Evolutionary conservation across 2,329 filamentous ascomycete species (phyloP).

Genomic region (Lachnellula occidentalis): DNA sequence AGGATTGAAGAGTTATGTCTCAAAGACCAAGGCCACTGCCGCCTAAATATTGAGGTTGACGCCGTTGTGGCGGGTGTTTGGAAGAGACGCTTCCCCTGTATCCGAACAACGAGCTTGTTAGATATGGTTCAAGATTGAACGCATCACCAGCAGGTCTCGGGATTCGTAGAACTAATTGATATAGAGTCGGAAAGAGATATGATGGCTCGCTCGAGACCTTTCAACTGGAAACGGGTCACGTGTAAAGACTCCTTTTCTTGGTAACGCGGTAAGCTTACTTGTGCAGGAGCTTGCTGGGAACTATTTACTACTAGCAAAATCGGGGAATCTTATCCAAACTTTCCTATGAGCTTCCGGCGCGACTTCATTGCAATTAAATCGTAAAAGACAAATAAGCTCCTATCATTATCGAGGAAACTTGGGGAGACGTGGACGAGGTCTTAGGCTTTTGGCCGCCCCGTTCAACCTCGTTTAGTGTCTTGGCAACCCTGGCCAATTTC

Average conservation of each 20-base stretch:
- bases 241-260: not conserved
- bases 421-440: no score
- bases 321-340: no score
- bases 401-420: no score
- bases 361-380: no score
- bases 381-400: no score
- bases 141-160: not conserved
- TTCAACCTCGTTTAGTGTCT: no score
- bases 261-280: not conserved
- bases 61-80: not conserved
- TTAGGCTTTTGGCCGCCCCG: no score
- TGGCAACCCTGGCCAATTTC: no score
- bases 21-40: conserved; percentile 9
- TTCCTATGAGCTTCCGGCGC: no score
- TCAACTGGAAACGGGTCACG: not conserved
- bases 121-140: no score
- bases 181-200: not conserved
- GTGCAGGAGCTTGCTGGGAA: not conserved
- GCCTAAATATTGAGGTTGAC: conserved; percentile 12
- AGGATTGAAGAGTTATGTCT: conserved; percentile 7
- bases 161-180: not conserved
- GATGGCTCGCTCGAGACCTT: not conserved
- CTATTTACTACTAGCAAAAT: not conserved
- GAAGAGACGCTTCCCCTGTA: not conserved
- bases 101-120: not conserved